Evolutionary conservation across 495 filamentous ascomycete species (phyloP).

Genomic region (Talaromyces wortmannii): DNA sequence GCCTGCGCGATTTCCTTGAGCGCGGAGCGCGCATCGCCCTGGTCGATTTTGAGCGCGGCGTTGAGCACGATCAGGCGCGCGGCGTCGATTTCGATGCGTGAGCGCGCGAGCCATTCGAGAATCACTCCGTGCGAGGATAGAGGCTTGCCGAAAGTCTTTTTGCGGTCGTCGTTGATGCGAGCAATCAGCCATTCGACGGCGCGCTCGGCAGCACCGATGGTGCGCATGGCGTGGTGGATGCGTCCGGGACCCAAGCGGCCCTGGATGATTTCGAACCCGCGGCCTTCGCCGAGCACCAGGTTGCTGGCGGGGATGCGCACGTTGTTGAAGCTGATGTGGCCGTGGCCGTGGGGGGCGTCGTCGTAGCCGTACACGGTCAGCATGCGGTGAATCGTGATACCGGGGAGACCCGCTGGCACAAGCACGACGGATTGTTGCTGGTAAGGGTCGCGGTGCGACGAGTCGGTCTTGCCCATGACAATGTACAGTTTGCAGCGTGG

Average conservation of each 20-base stretch:
- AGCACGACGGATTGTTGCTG: conserved; percentile 85
- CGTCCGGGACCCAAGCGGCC: conserved; percentile 85
- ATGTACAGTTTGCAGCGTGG: conserved; percentile 85
- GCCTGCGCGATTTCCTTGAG: conserved; percentile 82
- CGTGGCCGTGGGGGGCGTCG: conserved; percentile 90
- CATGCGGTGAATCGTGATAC: conserved; percentile 79
- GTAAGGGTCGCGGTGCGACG: conserved; percentile 66
- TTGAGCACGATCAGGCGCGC: conserved; percentile 82
- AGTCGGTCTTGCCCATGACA: conserved; percentile 82
- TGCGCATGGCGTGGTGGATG: conserved; percentile 92
- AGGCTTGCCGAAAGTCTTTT: conserved; percentile 76
- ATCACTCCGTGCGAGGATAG: conserved; percentile 83
- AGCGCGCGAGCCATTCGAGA: conserved; percentile 87
- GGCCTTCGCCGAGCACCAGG: conserved; percentile 81
- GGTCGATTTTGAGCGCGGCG: conserved; percentile 84
- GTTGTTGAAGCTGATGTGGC: conserved; percentile 78
- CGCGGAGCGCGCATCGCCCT: conserved; percentile 69
- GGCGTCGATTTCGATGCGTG: conserved; percentile 83
- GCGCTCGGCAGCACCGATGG: conserved; percentile 77
- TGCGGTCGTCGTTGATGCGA: conserved; percentile 80
- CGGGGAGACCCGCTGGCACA: conserved; percentile 66
- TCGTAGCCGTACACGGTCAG: conserved; percentile 89
- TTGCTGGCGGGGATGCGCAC: conserved; percentile 73
- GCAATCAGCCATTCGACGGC: conserved; percentile 86
- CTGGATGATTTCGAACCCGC: conserved; percentile 96